Conservation (phyloP, 176 grass and related monocot species). For the Alopecurus myosuroides region DNA sequence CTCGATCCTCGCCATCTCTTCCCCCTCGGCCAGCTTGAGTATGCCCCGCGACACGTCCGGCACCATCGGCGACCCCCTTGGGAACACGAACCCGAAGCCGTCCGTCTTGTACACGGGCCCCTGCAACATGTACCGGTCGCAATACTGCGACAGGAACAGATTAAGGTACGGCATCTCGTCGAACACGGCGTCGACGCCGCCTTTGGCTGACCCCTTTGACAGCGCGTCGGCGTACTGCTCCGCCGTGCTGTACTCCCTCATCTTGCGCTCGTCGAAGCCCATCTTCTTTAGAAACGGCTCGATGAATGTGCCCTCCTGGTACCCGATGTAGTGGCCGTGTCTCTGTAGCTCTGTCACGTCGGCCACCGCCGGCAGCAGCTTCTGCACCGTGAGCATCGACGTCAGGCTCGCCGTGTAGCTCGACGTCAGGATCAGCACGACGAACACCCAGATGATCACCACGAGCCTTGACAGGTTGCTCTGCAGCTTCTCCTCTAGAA, state of each 20-base stretch:
- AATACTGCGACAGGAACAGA: not conserved
- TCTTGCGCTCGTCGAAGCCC: not conserved
- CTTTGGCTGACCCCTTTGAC: not conserved
- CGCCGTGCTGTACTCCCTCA: not conserved
- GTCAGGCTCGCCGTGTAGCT: constrained; percentile 96
- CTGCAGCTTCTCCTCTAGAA: constrained; percentile 70
- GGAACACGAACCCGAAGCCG: constrained; percentile 7
- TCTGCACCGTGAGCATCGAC: constrained; percentile 82
- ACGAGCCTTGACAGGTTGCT: constrained; percentile 68
- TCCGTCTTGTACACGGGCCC: not conserved
- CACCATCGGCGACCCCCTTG: constrained; percentile 41
- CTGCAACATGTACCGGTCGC: not conserved
- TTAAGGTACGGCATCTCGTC: not conserved
- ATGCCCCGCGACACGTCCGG: constrained; percentile 51
- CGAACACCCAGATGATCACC: constrained; percentile 73
- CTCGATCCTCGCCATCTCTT: constrained; percentile 43
- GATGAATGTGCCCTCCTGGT: constrained; percentile 62
- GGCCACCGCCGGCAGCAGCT: constrained; percentile 55
- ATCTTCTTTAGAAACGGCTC: not conserved
- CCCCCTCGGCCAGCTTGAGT: constrained; percentile 42
- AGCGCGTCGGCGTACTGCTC: not conserved
- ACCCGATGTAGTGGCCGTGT: constrained; percentile 34
- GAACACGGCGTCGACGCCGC: not conserved
- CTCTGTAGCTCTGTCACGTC: constrained; percentile 48
- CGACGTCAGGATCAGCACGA: constrained; percentile 75